Percentiles rank a stretch among this genome's conserved stretches.
Conservation (phyloP, 495 filamentous ascomycete genomes). For the Jackrogersella multiformis region DNA sequence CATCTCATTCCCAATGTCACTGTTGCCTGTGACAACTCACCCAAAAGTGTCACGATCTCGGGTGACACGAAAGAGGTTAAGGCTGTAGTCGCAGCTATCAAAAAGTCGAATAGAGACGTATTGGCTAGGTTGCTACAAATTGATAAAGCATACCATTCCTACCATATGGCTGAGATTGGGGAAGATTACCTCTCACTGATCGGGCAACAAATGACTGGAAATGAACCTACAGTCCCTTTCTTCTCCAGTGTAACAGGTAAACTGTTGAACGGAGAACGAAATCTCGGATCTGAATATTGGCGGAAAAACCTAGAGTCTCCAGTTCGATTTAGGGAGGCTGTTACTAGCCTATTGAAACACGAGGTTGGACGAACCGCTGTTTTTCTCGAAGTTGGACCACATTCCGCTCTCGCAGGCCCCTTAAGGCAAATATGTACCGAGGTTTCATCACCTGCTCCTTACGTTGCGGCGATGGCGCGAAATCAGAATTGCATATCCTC, state of each 20-base stretch:
- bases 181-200: slow-evolving; percentile 37
- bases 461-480: slow-evolving; percentile 47
- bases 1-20: slow-evolving; percentile 39
- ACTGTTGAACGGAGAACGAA: slow-evolving; percentile 4
- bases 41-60: slow-evolving; percentile 49
- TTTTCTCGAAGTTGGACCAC: slow-evolving; percentile 66
- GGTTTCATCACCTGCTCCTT: slow-evolving; percentile 29
- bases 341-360: slow-evolving; percentile 30
- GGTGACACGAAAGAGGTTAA: slow-evolving; percentile 43
- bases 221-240: slow-evolving; percentile 33
- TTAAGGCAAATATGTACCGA: slow-evolving; percentile 56
- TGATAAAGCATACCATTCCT: slow-evolving; percentile 59
- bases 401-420: slow-evolving; percentile 62
- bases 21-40: slow-evolving; percentile 56
- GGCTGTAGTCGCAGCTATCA: slow-evolving; percentile 27
- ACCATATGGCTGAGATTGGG: slow-evolving; percentile 44
- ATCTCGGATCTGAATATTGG: slow-evolving; percentile 41
- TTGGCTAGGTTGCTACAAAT: slow-evolving; percentile 47
- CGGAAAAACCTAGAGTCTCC: slow-evolving; percentile 42
- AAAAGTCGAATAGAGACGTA: slow-evolving; percentile 25
- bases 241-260: slow-evolving; percentile 47
- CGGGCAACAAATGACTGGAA: slow-evolving; percentile 24
- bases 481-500: slow-evolving; percentile 41
- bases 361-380: slow-evolving; percentile 36
- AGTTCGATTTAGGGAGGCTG: slow-evolving; percentile 46